Conservation (phyloP, 306 rosid species). For the Sesbania bispinosa region DNA sequence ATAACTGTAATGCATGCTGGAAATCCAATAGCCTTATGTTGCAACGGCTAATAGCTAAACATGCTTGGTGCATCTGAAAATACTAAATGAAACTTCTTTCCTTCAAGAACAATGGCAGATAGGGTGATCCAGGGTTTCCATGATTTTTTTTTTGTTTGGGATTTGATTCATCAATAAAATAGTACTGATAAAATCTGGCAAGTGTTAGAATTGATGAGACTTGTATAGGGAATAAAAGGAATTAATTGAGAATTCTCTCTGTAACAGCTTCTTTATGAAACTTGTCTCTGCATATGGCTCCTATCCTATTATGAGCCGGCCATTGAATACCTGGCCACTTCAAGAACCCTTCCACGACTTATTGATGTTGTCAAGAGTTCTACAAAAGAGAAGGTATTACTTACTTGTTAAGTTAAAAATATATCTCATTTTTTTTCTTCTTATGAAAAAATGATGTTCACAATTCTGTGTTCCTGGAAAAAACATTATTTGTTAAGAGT, state of each 20-base stretch:
- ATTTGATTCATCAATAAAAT: background rate
- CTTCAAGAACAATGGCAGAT: background rate
- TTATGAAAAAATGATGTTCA: background rate
- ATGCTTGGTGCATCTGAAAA: background rate
- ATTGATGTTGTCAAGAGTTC: constrained; percentile 81
- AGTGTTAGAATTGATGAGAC: background rate
- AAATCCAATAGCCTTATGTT: background rate
- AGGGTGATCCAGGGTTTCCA: background rate
- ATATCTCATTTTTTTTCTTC: background rate
- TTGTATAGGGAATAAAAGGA: background rate
- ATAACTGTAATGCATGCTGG: constrained; percentile 10
- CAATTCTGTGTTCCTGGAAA: background rate
- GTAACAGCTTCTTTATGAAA: constrained; percentile 81
- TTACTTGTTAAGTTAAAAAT: constrained; percentile 13
- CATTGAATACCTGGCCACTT: constrained; percentile 77
- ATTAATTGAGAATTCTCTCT: constrained; percentile 28
- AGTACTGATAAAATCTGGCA: background rate
- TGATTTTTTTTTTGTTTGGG: background rate
- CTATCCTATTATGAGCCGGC: constrained; percentile 91
- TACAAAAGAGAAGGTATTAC: constrained; percentile 84
- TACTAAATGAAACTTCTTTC: background rate
- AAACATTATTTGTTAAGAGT: background rate
- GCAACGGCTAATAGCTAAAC: background rate
- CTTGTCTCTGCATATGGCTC: constrained; percentile 88
- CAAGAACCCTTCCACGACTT: constrained; percentile 81